Percentiles rank a stretch among this genome's conserved stretches.
Conservation (phyloP, 371 early-diverging fungal species). For the Nematocida minor region DNA sequence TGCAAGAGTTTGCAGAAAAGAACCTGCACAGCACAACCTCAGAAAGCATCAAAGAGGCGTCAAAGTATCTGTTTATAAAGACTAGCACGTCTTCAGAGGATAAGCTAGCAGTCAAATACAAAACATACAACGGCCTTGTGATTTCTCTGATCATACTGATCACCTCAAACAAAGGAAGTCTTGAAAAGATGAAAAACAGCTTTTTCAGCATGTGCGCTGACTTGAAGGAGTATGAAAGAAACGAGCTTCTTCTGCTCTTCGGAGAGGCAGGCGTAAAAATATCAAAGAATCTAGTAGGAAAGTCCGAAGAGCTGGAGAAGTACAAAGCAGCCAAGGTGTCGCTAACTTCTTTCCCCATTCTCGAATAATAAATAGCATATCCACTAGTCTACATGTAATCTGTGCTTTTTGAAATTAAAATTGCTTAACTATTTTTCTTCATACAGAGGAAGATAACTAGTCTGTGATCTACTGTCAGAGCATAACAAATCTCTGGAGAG, state of each 20-base stretch:
- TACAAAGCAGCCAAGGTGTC: not conserved
- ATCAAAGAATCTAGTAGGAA: not conserved
- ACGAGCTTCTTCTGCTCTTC: slow-evolving; percentile 33
- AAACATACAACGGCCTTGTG: slow-evolving; percentile 11
- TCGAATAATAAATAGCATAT: slow-evolving; percentile 3
- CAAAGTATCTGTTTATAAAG: slow-evolving; percentile 5
- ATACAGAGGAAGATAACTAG: too few relatives aligned
- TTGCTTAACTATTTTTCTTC: too few relatives aligned
- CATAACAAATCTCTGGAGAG: too few relatives aligned
- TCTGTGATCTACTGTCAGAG: too few relatives aligned
- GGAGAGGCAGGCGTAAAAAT: slow-evolving; percentile 5
- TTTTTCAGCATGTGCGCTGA: slow-evolving; percentile 39
- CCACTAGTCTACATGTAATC: too few relatives aligned
- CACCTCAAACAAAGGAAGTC: slow-evolving; percentile 9
- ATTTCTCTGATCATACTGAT: slow-evolving; percentile 19
- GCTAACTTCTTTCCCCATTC: not conserved
- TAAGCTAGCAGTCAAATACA: not conserved
- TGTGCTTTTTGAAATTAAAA: too few relatives aligned
- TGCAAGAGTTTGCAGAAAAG: slow-evolving; percentile 3
- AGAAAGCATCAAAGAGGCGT: not conserved
- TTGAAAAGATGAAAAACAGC: slow-evolving; percentile 22
- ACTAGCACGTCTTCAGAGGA: not conserved
- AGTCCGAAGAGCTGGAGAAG: not conserved
- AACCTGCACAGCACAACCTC: not conserved
- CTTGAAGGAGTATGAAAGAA: slow-evolving; percentile 3